Evolutionary conservation across 176 grass and related monocot genomes (phyloP).

Genomic region (Chloris gayana): DNA sequence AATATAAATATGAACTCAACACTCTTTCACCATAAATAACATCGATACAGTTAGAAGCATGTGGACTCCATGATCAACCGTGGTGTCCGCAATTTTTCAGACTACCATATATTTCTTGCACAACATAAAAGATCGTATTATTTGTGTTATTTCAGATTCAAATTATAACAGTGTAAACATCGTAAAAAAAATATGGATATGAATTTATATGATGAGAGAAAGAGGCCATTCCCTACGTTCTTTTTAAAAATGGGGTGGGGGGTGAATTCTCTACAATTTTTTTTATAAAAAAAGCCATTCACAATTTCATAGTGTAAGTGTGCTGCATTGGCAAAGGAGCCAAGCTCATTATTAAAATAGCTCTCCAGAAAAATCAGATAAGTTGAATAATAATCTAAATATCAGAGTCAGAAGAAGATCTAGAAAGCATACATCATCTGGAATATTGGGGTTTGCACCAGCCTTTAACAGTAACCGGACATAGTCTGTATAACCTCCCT

Average conservation of each 20-base stretch:
- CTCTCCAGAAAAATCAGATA: no score
- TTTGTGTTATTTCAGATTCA: neutral
- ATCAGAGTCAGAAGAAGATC: no score
- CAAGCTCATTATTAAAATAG: neutral
- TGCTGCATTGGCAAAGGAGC: neutral
- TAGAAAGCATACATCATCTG: conserved; percentile 43
- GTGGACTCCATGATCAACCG: neutral
- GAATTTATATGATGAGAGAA: neutral
- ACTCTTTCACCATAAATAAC: neutral
- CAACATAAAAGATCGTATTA: no score
- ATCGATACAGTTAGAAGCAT: neutral
- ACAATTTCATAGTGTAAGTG: neutral
- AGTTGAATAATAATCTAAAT: no score
- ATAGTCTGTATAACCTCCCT: conserved; percentile 39
- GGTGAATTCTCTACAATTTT: no score
- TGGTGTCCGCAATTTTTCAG: neutral
- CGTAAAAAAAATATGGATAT: neutral
- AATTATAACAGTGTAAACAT: neutral
- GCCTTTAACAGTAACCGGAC: conserved; percentile 39
- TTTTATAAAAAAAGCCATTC: neutral
- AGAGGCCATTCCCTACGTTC: no score
- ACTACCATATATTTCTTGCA: neutral
- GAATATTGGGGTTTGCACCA: conserved; percentile 53
- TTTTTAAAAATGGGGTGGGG: no score
- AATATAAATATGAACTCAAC: neutral